These are phyloP conservation scores for Nicotiana paniculata DNA, from an alignment of 257 asterid genomes.

Conservation along the genomic window DNA sequence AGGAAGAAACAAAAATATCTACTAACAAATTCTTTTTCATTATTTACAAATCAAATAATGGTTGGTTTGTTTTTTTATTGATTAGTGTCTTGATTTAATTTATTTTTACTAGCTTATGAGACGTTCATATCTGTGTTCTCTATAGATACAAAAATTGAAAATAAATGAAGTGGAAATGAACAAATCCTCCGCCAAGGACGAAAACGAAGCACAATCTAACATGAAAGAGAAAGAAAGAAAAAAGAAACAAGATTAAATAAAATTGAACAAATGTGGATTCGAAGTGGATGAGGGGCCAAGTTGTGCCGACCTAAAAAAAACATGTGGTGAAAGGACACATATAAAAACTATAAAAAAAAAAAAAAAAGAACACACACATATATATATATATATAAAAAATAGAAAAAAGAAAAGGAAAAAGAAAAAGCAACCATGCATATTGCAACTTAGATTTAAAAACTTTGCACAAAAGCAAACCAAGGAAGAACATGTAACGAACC, in stretches of 20 bases:
- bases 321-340: not conserved
- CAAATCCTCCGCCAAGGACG: no score
- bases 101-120: not conserved
- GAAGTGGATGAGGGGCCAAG: not conserved
- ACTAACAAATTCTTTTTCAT: not conserved
- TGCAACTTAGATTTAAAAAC: not conserved
- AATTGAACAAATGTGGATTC: not conserved
- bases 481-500: not conserved
- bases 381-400: not conserved
- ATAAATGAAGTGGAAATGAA: not conserved
- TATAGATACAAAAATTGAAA: not conserved
- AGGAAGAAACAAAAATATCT: not conserved
- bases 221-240: no score
- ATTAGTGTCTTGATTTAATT: not conserved
- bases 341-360: not conserved
- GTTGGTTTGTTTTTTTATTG: not conserved
- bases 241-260: not conserved
- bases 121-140: no score
- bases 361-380: not conserved
- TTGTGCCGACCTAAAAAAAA: not conserved
- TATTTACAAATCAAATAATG: not conserved
- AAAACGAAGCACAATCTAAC: no score
- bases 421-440: not conserved
- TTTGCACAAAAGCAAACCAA: not conserved
- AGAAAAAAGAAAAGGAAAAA: not conserved